These are phyloP conservation scores for Clarireedia sp. DNA, from an alignment of 2,329 filamentous ascomycete species.

Conservation along the genomic window DNA sequence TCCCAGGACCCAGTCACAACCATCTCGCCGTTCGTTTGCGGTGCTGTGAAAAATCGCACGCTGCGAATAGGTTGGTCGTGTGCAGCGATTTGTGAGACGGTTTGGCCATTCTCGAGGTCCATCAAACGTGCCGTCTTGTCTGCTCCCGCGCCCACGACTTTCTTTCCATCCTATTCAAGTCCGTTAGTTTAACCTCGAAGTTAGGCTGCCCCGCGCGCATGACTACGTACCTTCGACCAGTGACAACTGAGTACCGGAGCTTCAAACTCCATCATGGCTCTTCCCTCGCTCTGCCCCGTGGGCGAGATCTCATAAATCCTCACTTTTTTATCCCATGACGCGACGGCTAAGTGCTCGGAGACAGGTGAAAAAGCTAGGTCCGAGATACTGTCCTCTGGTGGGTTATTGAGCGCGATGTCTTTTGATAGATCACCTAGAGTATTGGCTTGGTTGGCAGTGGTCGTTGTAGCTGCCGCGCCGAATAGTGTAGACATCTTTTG, in stretches of 20 bases:
- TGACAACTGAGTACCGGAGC: slow-evolving; percentile 76
- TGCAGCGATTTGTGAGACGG: slow-evolving; percentile 62
- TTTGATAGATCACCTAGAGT: slow-evolving; percentile 87
- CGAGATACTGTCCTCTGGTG: slow-evolving; percentile 83
- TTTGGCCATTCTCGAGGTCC: slow-evolving; percentile 63
- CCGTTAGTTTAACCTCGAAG: slow-evolving; percentile 5
- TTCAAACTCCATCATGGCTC: slow-evolving; percentile 78
- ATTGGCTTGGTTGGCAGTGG: slow-evolving; percentile 44
- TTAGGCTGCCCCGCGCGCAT: neutral
- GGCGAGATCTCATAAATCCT: slow-evolving; percentile 87
- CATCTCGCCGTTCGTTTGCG: slow-evolving; percentile 58
- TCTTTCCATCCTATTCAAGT: slow-evolving; percentile 68
- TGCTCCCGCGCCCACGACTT: slow-evolving; percentile 78
- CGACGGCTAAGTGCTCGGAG: slow-evolving; percentile 75
- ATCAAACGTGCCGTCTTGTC: slow-evolving; percentile 87
- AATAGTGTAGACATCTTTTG: slow-evolving; percentile 56
- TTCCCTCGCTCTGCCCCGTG: slow-evolving; percentile 73
- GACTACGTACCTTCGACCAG: slow-evolving; percentile 72
- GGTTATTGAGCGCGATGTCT: slow-evolving; percentile 70
- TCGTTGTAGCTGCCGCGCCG: slow-evolving; percentile 40
- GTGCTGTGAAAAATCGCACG: slow-evolving; percentile 68
- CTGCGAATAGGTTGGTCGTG: slow-evolving; percentile 78
- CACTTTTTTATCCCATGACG: slow-evolving; percentile 97
- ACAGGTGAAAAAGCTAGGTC: slow-evolving; percentile 75
- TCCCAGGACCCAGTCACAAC: slow-evolving; percentile 91